These are phyloP conservation scores for Triangularia setosa DNA, from an alignment of 2,329 filamentous ascomycete species.

Conservation along the genomic window DNA sequence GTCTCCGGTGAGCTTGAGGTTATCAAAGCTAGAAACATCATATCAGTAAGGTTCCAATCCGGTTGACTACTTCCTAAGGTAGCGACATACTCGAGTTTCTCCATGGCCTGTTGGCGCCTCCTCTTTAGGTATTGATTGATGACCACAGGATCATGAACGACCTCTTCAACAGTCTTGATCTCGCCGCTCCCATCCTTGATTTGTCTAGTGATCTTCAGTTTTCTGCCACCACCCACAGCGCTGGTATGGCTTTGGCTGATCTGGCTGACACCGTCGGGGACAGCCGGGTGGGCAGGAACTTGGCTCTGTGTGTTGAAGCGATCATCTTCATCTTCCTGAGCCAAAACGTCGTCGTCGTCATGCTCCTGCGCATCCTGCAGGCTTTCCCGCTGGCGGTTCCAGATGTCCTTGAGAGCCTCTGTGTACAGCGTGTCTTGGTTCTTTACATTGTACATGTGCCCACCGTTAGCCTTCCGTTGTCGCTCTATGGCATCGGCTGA, in stretches of 20 bases:
- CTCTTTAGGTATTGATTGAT: conserved; percentile 86
- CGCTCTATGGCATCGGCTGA: conserved; percentile 83
- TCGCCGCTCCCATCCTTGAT: conserved; percentile 58
- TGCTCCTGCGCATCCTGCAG: conserved; percentile 69
- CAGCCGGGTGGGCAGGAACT: conserved; percentile 63
- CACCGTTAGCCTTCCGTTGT: conserved; percentile 82
- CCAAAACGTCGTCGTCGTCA: conserved; percentile 57
- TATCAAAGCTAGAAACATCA: conserved; percentile 45
- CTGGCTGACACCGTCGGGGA: conserved; percentile 77
- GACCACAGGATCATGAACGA: conserved; percentile 77
- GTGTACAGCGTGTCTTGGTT: conserved; percentile 90
- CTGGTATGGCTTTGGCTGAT: conserved; percentile 69
- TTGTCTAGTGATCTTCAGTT: conserved; percentile 68
- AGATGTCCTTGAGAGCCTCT: conserved; percentile 85
- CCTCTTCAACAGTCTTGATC: conserved; percentile 56
- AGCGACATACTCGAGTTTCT: conserved; percentile 65
- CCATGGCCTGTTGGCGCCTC: conserved; percentile 61
- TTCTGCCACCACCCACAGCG: conserved; percentile 60
- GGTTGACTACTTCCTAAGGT: not conserved
- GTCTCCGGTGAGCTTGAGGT: conserved; percentile 62
- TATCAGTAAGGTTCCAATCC: conserved; percentile 15
- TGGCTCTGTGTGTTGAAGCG: conserved; percentile 69
- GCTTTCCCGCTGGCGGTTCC: conserved; percentile 80
- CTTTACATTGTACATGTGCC: conserved; percentile 96
- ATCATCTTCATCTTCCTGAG: conserved; percentile 59